phyloP scores from a whole-genome alignment of 2,329 filamentous ascomycete species.

The Acarospora socialis region DNA sequence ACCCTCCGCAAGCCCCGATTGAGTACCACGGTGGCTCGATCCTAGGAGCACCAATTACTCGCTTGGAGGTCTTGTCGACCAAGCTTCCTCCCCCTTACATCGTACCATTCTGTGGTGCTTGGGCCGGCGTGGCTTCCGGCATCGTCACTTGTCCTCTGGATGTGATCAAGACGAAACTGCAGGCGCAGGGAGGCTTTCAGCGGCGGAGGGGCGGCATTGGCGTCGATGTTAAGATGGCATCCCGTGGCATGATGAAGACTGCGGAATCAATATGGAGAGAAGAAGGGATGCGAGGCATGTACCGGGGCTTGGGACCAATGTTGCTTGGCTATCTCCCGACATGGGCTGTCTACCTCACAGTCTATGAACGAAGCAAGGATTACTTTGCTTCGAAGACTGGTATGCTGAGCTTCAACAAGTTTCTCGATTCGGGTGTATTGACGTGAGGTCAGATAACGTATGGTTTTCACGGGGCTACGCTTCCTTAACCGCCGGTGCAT shows the following conservation, averaged over 20 bases:
- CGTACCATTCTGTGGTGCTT: conserved; percentile 73
- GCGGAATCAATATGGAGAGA: conserved; percentile 72
- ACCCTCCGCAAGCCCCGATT: conserved; percentile 15
- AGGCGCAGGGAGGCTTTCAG: conserved; percentile 80
- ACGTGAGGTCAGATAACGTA: not conserved
- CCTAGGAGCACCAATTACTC: conserved; percentile 19
- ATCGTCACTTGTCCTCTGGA: conserved; percentile 93
- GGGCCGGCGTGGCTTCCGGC: conserved; percentile 83
- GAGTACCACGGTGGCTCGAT: conserved; percentile 14
- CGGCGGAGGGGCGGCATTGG: conserved; percentile 28
- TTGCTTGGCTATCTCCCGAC: conserved; percentile 91
- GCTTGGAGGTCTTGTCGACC: conserved; percentile 29
- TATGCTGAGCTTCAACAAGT: conserved; percentile 27
- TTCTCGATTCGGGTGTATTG: not conserved
- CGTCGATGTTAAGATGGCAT: conserved; percentile 40
- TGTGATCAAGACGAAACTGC: conserved; percentile 97
- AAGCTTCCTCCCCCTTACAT: conserved; percentile 44
- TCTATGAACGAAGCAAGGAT: conserved; percentile 81
- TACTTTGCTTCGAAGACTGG: conserved; percentile 54
- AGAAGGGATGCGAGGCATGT: conserved; percentile 81
- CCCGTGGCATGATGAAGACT: conserved; percentile 77
- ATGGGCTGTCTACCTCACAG: conserved; percentile 95
- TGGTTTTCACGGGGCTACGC: conserved; percentile 46
- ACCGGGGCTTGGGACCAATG: conserved; percentile 86
- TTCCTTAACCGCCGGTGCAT: conserved; percentile 78